Evolutionary conservation across 176 grass and related monocot genomes (phyloP).

Genomic region (Musa troglodytarum): DNA sequence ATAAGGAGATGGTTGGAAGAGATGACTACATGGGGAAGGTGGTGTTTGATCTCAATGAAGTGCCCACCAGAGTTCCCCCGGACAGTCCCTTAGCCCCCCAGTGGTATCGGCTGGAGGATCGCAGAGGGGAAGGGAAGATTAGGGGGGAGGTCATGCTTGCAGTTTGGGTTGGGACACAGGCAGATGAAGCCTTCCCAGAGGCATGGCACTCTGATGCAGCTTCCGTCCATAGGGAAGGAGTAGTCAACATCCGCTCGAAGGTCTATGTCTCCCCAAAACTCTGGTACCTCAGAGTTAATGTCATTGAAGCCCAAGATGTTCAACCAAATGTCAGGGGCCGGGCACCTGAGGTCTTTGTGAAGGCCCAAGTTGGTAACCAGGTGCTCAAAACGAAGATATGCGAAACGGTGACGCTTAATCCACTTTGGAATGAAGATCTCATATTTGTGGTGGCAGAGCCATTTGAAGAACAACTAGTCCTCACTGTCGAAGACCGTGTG

Average conservation of each 20-base stretch:
- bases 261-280: constrained; percentile 84
- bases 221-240: constrained; percentile 45
- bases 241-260: constrained; percentile 61
- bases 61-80: constrained; percentile 56
- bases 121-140: constrained; percentile 38
- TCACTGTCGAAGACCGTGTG: constrained; percentile 63
- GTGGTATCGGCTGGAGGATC: constrained; percentile 71
- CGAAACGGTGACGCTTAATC: constrained; percentile 37
- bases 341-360: constrained; percentile 55
- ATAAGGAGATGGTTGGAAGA: constrained; percentile 71
- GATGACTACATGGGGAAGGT: constrained; percentile 83
- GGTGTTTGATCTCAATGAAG: constrained; percentile 61
- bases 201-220: constrained; percentile 93
- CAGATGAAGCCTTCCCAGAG: constrained; percentile 83
- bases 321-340: constrained; percentile 39
- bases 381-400: constrained; percentile 55
- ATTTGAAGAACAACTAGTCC: constrained; percentile 83
- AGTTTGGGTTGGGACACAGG: constrained; percentile 86
- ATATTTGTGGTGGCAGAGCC: constrained; percentile 88
- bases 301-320: constrained; percentile 88
- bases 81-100: constrained; percentile 80
- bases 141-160: constrained; percentile 81
- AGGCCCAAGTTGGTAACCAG: constrained; percentile 66
- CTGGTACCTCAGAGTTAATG: constrained; percentile 84
- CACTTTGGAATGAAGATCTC: constrained; percentile 87